Evolutionary conservation across 176 grass and related monocot species (phyloP).

Genomic region (Zea luxurians): DNA sequence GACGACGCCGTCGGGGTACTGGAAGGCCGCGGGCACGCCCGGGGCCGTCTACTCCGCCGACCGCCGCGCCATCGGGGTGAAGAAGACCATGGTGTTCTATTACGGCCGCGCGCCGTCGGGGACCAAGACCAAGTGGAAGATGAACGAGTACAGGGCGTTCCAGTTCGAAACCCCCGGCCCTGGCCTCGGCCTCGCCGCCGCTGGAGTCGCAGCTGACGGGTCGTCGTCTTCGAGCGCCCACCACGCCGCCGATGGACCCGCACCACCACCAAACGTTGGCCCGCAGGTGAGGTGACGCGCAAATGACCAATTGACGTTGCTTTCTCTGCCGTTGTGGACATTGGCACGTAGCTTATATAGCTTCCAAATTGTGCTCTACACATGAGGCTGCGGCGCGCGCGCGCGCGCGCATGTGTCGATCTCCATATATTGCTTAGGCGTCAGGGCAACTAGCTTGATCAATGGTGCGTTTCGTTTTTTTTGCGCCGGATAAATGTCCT

Average conservation of each 20-base stretch:
- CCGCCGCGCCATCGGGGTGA: slow-evolving; percentile 60
- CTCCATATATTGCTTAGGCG: slow-evolving; percentile 1
- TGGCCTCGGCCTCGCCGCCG: neutral
- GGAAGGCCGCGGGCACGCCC: slow-evolving; percentile 93
- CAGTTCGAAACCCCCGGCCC: slow-evolving; percentile 23
- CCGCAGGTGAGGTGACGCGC: slow-evolving; percentile 22
- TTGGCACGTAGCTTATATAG: neutral
- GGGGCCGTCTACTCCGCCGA: slow-evolving; percentile 68
- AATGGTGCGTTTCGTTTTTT: slow-evolving; percentile 37
- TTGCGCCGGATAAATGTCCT: slow-evolving; percentile 22
- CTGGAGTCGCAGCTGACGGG: neutral
- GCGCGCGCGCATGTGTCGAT: slow-evolving; percentile 10
- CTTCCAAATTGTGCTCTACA: slow-evolving; percentile 7
- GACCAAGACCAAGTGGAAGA: slow-evolving; percentile 83
- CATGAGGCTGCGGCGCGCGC: slow-evolving; percentile 19
- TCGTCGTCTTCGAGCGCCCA: neutral
- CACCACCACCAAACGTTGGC: slow-evolving; percentile 14
- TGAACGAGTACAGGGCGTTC: slow-evolving; percentile 82
- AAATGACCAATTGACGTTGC: slow-evolving; percentile 26
- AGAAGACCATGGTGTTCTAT: slow-evolving; percentile 99
- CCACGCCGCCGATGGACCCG: neutral
- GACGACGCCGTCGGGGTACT: slow-evolving; percentile 89
- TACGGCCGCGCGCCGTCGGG: slow-evolving; percentile 63
- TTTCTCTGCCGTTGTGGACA: slow-evolving; percentile 38
- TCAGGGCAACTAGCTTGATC: slow-evolving; percentile 7